These are phyloP conservation scores for Oenanthe sinensis DNA, from an alignment of 129 eudicot species.

Conservation along the genomic window DNA sequence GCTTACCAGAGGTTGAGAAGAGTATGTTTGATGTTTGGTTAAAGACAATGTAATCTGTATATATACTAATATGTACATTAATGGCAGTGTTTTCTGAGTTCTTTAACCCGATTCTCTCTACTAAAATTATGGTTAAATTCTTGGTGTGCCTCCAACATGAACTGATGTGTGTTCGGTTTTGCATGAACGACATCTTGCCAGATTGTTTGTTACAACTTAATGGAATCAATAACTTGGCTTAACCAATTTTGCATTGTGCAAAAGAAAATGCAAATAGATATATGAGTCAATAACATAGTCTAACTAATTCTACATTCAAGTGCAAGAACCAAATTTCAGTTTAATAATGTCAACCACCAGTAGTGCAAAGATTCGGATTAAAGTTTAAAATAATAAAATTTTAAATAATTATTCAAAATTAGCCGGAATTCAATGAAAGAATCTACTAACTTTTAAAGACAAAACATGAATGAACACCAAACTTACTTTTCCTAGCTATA, in stretches of 20 bases:
- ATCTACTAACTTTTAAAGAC: too few species aligned
- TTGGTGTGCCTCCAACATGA: too few species aligned
- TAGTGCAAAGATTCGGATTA: too few species aligned
- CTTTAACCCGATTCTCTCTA: not conserved
- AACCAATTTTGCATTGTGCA: not conserved
- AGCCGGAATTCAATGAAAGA: too few species aligned
- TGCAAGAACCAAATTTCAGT: conserved; percentile 14
- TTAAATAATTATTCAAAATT: too few species aligned
- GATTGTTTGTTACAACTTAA: conserved; percentile 15
- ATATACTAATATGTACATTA: conserved; percentile 24
- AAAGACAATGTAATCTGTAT: conserved; percentile 1
- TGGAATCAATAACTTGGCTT: too few species aligned
- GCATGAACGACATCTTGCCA: conserved; percentile 8
- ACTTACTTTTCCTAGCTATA: not conserved
- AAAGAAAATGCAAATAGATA: not conserved
- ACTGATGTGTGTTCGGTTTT: conserved; percentile 16
- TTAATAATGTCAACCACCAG: conserved; percentile 3
- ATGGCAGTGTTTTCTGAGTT: conserved; percentile 13
- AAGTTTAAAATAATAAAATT: too few species aligned
- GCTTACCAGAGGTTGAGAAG: conserved; percentile 13
- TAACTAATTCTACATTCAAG: not conserved
- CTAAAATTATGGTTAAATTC: not conserved
- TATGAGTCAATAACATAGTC: not conserved
- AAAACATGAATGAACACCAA: not conserved
- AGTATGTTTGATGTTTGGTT: conserved; percentile 13